phyloP scores from a whole-genome alignment of 1,139 yeast species.

The Maudiozyma humilis region DNA sequence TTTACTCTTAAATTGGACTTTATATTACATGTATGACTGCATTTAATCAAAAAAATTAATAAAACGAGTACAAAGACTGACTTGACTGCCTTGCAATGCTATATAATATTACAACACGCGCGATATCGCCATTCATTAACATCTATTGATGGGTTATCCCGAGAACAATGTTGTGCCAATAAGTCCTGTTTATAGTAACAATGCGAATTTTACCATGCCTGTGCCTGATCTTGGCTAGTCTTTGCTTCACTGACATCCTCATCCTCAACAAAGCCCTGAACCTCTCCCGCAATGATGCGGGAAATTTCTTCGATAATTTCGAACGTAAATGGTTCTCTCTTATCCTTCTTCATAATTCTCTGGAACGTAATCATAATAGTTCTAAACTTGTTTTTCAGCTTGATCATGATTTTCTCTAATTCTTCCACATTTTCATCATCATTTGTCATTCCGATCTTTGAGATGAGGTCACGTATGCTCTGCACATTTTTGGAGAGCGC shows the following conservation, averaged over 20 bases:
- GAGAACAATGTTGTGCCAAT: too few relatives aligned
- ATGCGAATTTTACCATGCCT: conserved; percentile 21
- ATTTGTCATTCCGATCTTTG: conserved; percentile 30
- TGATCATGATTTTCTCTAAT: conserved; percentile 39
- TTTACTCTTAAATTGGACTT: neutral
- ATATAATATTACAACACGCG: too few relatives aligned
- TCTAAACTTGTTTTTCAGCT: conserved; percentile 48
- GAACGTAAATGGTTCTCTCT: conserved; percentile 16
- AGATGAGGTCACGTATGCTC: conserved; percentile 18
- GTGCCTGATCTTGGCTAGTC: conserved; percentile 21
- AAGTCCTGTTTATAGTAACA: neutral
- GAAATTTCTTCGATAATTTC: conserved; percentile 23
- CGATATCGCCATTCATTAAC: too few relatives aligned
- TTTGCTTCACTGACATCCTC: conserved; percentile 15
- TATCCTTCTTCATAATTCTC: conserved; percentile 14
- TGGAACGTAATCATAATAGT: conserved; percentile 33
- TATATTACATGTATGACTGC: too few relatives aligned
- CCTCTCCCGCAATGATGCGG: conserved; percentile 25
- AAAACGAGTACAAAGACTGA: too few relatives aligned
- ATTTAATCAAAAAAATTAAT: too few relatives aligned
- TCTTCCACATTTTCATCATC: conserved; percentile 42
- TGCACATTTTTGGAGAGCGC: conserved; percentile 18
- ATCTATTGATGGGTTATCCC: too few relatives aligned
- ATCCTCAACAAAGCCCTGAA: conserved; percentile 26
- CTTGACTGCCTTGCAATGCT: too few relatives aligned